phyloP scores from a whole-genome alignment of 768 basidiomycete genomes.

The Multifurca ochricompacta region DNA sequence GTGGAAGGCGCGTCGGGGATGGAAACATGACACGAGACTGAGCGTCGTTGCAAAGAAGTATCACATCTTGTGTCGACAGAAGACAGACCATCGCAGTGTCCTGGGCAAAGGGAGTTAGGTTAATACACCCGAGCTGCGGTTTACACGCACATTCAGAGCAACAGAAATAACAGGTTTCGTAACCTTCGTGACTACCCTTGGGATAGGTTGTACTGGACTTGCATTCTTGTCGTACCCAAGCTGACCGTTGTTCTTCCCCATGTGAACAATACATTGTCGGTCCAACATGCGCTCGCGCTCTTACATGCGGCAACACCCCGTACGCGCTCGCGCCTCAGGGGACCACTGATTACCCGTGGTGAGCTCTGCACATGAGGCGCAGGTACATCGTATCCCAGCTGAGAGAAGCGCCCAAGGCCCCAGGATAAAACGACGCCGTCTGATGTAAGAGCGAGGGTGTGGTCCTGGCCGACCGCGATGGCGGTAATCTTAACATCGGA shows the following conservation, averaged over 20 bases:
- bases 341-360: slow-evolving; percentile 67
- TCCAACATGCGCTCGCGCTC: slow-evolving; percentile 87
- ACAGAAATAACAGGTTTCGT: slow-evolving; percentile 62
- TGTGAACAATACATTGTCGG: slow-evolving; percentile 58
- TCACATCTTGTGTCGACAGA: slow-evolving; percentile 69
- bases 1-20: slow-evolving; percentile 42
- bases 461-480: slow-evolving; percentile 89
- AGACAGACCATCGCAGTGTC: slow-evolving; percentile 81
- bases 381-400: slow-evolving; percentile 83
- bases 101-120: slow-evolving; percentile 30
- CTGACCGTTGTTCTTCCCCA: slow-evolving; percentile 93
- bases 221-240: slow-evolving; percentile 76
- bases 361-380: slow-evolving; percentile 50
- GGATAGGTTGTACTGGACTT: slow-evolving; percentile 67
- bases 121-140: not conserved
- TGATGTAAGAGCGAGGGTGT: slow-evolving; percentile 79
- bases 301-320: slow-evolving; percentile 82
- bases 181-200: slow-evolving; percentile 76
- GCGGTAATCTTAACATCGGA: slow-evolving; percentile 45
- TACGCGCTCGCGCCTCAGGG: slow-evolving; percentile 71
- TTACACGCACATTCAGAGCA: slow-evolving; percentile 56
- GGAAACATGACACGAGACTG: slow-evolving; percentile 75
- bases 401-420: slow-evolving; percentile 84
- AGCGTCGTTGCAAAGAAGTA: slow-evolving; percentile 73
- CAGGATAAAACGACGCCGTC: slow-evolving; percentile 82